Percentiles rank a stretch among this genome's conserved stretches.
phyloP scores from a whole-genome alignment of 805 yeast genomes.

The Candida easanensis region DNA sequence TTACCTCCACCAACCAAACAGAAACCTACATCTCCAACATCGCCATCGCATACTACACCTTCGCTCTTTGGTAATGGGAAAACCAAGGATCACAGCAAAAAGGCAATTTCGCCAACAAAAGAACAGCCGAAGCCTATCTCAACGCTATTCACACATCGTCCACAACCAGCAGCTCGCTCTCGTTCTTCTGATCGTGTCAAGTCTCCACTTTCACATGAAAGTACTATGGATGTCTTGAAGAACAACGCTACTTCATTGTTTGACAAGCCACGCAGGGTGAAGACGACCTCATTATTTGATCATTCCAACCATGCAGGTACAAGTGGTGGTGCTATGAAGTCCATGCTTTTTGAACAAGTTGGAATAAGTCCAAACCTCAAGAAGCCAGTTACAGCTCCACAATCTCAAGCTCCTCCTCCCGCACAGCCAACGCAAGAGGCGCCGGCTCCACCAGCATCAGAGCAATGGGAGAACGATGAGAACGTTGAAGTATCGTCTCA shows the following conservation, averaged over 20 bases:
- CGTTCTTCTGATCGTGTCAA: slow-evolving; percentile 17
- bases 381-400: slow-evolving; percentile 4
- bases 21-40: slow-evolving; percentile 1
- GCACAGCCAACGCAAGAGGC: neutral
- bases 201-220: slow-evolving; percentile 27
- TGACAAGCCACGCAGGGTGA: slow-evolving; percentile 6
- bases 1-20: neutral
- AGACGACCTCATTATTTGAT: slow-evolving; percentile 5
- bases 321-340: neutral
- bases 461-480: neutral
- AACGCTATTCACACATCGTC: slow-evolving; percentile 3
- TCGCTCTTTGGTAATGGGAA: slow-evolving; percentile 10
- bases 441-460: neutral
- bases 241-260: slow-evolving; percentile 9
- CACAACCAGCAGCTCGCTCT: slow-evolving; percentile 5
- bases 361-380: slow-evolving; percentile 25
- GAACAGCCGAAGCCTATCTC: slow-evolving; percentile 4
- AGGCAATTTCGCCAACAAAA: too few species aligned
- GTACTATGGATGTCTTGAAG: slow-evolving; percentile 13
- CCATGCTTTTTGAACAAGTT: slow-evolving; percentile 23
- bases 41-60: slow-evolving; percentile 6
- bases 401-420: slow-evolving; percentile 1
- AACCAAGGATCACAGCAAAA: too few species aligned
- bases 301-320: slow-evolving; percentile 3
- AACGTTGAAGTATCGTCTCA: neutral